A percentile compares a stretch with the other conserved stretches of the same genome.
Evolutionary conservation across 179 eudicot species (phyloP).

Genomic region (Beta corolliflora): DNA sequence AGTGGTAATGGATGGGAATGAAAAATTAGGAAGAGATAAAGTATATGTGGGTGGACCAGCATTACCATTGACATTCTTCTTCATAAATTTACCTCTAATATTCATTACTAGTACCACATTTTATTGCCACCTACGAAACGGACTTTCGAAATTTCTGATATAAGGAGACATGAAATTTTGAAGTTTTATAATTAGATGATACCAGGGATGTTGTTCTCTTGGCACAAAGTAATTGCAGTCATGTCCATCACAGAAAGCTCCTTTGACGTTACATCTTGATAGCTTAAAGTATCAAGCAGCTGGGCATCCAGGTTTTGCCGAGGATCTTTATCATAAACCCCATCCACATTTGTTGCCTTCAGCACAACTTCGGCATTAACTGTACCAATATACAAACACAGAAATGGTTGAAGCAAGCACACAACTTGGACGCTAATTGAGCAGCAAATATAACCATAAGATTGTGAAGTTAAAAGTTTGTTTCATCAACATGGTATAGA

Average conservation of each 20-base stretch:
- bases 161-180: background rate
- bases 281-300: constrained; percentile 72
- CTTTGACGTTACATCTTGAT: constrained; percentile 84
- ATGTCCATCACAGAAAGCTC: constrained; percentile 96
- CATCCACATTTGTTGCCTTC: constrained; percentile 94
- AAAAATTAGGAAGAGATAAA: no score
- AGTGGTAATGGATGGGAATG: no score
- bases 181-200: constrained; percentile 5
- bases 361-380: constrained; percentile 97
- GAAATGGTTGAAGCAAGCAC: background rate
- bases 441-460: background rate
- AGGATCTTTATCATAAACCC: constrained; percentile 83
- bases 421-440: background rate
- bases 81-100: no score
- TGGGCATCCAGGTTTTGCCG: constrained; percentile 73
- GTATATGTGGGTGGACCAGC: no score
- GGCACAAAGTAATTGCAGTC: constrained; percentile 98
- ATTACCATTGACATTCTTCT: no score
- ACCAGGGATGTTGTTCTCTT: constrained; percentile 98
- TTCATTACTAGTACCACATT: no score
- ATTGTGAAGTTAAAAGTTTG: background rate
- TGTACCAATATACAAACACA: constrained; percentile 28
- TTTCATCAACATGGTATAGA: background rate
- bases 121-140: no score
- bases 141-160: background rate